Evolutionary conservation across 257 asterid genomes (phyloP), one percentile per base, ranked within the genome.

Genomic region (Nicotiana sylvestris): DNA sequence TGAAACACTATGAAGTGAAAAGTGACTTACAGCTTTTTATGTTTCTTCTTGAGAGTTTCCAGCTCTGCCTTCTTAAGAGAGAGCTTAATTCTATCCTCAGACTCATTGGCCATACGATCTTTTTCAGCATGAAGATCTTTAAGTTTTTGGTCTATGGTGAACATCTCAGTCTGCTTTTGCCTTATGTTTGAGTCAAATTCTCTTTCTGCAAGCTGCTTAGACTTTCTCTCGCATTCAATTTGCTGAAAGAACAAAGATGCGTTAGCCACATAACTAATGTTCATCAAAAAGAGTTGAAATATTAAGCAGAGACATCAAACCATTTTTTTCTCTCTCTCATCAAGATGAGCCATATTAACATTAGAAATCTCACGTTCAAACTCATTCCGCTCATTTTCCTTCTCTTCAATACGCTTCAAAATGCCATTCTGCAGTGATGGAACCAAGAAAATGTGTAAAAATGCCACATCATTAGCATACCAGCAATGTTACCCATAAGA

Each of bases 81-180:
- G 46, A 93, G 95, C 87, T 90, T 87, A 83, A 87, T 91, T 90
- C 98, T 91, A 88, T 90, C 97, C 69, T 91, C 93, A 80, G 98
- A 89, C 87, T 96, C 97, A 78, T 96, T 92, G 82, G 87, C 91
- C 90, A 96, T 84, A 82, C 89, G 78, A 79, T 90, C 97, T 87
- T 91, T 92, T 87, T 92, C 93, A 86, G 88, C 87, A 64, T 69
- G 82, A 83, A 92, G 93, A 84, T 85, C 85, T 78, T 86, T 84
- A 60, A 93, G 89, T 81, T 91, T 91, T 86, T 89, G 97, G 10
- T 88, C 97, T 86, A 92, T 81, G 82, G 77, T 88, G 78, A 85
- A 88, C 65, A 65, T 85, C 83, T 92, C 95, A n/a, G 81, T 87
- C 90, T 85, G 90, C 87, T 91, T 94, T 85, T 89, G 87, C 66